Percentiles rank a stretch among this genome's conserved stretches.
Evolutionary conservation across 805 yeast species (phyloP).

Genomic region (Ogataea kodamae): DNA sequence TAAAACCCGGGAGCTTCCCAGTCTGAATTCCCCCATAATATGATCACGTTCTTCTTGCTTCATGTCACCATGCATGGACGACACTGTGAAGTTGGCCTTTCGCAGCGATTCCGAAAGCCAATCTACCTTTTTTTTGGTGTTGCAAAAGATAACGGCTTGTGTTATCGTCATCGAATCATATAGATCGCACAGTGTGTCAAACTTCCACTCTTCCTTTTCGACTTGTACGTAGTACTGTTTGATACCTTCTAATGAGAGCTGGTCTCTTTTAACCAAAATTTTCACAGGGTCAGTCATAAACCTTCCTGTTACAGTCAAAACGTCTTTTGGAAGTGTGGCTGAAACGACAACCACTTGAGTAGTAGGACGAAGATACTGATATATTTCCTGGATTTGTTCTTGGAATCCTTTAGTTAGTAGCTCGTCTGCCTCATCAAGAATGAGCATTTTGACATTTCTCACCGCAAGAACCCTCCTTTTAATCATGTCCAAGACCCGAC

Average conservation of each 20-base stretch:
- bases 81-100: slow-evolving; percentile 82
- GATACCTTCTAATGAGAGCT: slow-evolving; percentile 92
- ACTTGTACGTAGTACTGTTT: slow-evolving; percentile 89
- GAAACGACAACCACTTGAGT: slow-evolving; percentile 93
- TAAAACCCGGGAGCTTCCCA: slow-evolving; percentile 88
- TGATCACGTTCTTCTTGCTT: slow-evolving; percentile 90
- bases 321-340: slow-evolving; percentile 94
- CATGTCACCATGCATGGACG: slow-evolving; percentile 95
- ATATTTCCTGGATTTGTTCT: slow-evolving; percentile 93
- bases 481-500: slow-evolving; percentile 95
- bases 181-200: slow-evolving; percentile 89
- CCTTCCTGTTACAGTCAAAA: slow-evolving; percentile 83
- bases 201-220: slow-evolving; percentile 91
- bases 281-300: slow-evolving; percentile 94
- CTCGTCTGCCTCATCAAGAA: slow-evolving; percentile 98
- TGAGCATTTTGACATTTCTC: slow-evolving; percentile 84
- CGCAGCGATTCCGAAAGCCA: slow-evolving; percentile 72
- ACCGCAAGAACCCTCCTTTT: slow-evolving; percentile 82
- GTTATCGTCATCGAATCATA: slow-evolving; percentile 95
- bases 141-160: slow-evolving; percentile 97
- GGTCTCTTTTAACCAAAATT: slow-evolving; percentile 92
- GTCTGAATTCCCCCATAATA: slow-evolving; percentile 93
- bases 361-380: slow-evolving; percentile 78
- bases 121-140: slow-evolving; percentile 92
- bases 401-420: slow-evolving; percentile 89